A percentile compares a stretch with the other conserved stretches of the same genome.
Evolutionary conservation across 73 alveolate genomes (phyloP).

Genomic region (Paramecium primaurelia): DNA sequence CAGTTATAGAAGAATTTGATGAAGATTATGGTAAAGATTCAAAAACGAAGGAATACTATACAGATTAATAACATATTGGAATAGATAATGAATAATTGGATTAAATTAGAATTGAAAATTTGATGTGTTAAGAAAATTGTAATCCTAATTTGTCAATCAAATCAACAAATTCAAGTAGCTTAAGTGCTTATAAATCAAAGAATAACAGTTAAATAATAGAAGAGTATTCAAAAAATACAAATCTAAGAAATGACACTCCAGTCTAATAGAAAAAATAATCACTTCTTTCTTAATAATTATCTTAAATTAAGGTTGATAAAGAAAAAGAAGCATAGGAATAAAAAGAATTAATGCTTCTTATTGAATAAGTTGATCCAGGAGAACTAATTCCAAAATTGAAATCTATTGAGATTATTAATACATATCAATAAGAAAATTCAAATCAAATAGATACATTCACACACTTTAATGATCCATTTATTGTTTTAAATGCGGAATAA

Average conservation of each 20-base stretch:
- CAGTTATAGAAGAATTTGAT: neutral
- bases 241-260: neutral
- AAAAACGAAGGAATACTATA: neutral
- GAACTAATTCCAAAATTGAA: neutral
- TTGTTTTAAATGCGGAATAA: neutral
- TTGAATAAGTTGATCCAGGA: neutral
- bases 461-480: neutral
- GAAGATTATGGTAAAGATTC: neutral
- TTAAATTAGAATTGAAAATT: neutral
- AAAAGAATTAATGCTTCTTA: neutral
- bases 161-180: neutral
- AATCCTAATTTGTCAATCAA: neutral
- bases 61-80: neutral
- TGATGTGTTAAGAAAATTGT: neutral
- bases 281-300: neutral
- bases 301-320: conserved; percentile 1
- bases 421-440: neutral
- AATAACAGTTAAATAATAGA: neutral
- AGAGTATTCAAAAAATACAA: neutral
- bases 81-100: neutral
- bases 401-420: neutral
- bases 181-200: neutral
- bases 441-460: neutral
- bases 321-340: neutral
- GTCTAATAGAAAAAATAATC: neutral